Conservation (phyloP, 2,329 filamentous ascomycete species). For the Cordyceps cicadae region DNA sequence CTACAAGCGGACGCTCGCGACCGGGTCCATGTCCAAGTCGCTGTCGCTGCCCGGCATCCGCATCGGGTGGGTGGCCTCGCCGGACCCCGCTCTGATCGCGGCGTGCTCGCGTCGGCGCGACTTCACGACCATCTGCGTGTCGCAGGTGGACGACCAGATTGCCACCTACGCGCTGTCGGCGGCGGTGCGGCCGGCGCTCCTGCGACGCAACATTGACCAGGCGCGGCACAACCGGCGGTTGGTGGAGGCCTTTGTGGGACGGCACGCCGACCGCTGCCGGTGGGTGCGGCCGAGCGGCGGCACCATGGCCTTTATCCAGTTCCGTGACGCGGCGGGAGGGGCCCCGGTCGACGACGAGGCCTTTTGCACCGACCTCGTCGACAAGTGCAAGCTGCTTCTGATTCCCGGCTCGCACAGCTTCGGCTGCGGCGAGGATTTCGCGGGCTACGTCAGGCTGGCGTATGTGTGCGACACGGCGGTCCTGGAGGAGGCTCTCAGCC, state of each 20-base stretch:
- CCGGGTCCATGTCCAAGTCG: constrained; percentile 77
- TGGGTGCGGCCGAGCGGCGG: constrained; percentile 72
- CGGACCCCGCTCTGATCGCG: constrained; percentile 52
- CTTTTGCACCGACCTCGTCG: constrained; percentile 61
- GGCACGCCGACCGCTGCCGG: constrained; percentile 53
- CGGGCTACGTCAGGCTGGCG: constrained; percentile 69
- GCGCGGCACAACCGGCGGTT: constrained; percentile 59
- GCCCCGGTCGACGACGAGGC: constrained; percentile 61
- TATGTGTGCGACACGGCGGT: constrained; percentile 65
- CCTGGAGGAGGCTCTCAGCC: constrained; percentile 56
- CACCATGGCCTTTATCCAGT: constrained; percentile 70
- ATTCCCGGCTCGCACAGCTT: constrained; percentile 68
- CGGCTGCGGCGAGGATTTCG: constrained; percentile 56
- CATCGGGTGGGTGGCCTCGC: constrained; percentile 73
- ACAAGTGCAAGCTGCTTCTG: constrained; percentile 64
- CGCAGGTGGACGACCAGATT: constrained; percentile 61
- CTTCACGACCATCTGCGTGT: constrained; percentile 73
- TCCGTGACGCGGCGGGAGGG: constrained; percentile 43
- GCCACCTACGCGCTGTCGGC: constrained; percentile 63
- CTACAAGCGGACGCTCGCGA: constrained; percentile 63
- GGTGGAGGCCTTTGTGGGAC: constrained; percentile 59
- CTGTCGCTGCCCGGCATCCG: constrained; percentile 77
- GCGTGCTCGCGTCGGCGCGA: constrained; percentile 58
- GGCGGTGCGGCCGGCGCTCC: constrained; percentile 30
- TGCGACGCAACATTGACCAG: constrained; percentile 37